Evolutionary conservation across 345 rosid species (phyloP), one percentile per base, ranked within the genome.

Genomic region (Eucalyptus sp.): DNA sequence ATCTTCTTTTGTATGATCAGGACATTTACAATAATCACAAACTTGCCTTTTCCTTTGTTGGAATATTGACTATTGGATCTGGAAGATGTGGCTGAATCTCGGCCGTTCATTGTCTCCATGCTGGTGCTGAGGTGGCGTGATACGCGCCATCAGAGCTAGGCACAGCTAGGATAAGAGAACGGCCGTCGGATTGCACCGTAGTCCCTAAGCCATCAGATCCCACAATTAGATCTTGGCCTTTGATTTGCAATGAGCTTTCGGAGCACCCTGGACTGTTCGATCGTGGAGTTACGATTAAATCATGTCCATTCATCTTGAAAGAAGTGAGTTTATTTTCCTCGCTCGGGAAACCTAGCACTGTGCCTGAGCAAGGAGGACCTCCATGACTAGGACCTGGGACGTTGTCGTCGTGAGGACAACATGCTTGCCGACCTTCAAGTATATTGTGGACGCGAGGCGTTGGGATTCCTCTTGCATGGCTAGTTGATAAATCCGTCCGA

Each of bases 21-120:
- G 9, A 2, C 9, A 2, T 52, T 52, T 56, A 24, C 2, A 56
- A 7, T 2, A 56, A 56, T 24, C 62, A 24, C 29, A 56, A 56
- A 56, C 27, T 24, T 24, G 27, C 29, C 6, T 24, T 56, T 56
- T 56, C 62, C 29, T 56, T 56, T 56, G 62, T 24, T 56, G 62
- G 29, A 56, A 56, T 56, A 17, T 56, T 56, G 29, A 17, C 29
- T 17, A 9, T 56, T 56, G 62, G 62, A 56, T 24, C 6, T 1
- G 6, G 29, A 56, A 9, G 62, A 56, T 17, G 62, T 56, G 62
- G 29, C 13, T 24, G 56, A 52, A 52, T 56, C 62, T 56, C 3
- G 1, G 6, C 29, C 29, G 0, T 56, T 24, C 0, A 29, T 3
- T 22, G 13, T 7, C 18, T 56, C 62, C 62, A 56, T 1, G 5